Evolutionary conservation across 345 rosid genomes (phyloP).

Genomic region (Sisymbrium altissimum): DNA sequence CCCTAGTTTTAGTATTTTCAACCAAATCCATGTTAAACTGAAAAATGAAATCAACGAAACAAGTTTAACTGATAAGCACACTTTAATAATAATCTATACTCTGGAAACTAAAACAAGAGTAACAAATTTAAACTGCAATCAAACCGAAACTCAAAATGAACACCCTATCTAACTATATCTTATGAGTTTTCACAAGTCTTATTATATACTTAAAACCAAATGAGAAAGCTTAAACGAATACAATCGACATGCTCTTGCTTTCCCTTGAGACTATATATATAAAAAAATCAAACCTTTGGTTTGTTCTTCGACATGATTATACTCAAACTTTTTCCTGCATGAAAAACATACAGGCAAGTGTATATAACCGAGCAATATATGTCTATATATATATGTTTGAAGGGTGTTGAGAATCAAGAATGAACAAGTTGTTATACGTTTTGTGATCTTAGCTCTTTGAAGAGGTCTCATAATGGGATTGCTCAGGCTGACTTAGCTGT

Average conservation of each 20-base stretch:
- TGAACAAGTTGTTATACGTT: background rate
- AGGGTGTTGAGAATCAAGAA: background rate
- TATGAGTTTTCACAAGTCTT: background rate
- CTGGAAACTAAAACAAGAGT: background rate
- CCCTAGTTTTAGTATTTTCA: background rate
- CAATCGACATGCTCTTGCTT: background rate
- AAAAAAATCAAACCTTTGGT: slow-evolving; percentile 4
- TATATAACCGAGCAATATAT: background rate
- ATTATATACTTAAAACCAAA: background rate
- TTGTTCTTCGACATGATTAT: background rate
- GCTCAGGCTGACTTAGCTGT: slow-evolving; percentile 48
- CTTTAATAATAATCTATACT: background rate
- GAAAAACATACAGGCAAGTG: background rate
- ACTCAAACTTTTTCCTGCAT: background rate
- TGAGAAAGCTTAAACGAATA: background rate
- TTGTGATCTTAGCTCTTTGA: slow-evolving; percentile 18
- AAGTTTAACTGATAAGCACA: background rate
- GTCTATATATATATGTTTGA: background rate
- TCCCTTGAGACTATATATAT: background rate
- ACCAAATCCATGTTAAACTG: background rate
- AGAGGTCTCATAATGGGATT: slow-evolving; percentile 15
- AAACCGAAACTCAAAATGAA: background rate
- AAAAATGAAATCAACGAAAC: background rate
- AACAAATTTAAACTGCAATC: background rate
- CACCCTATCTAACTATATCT: background rate